Conservation (phyloP, 345 rosid species). For the Carallia brachiata region DNA sequence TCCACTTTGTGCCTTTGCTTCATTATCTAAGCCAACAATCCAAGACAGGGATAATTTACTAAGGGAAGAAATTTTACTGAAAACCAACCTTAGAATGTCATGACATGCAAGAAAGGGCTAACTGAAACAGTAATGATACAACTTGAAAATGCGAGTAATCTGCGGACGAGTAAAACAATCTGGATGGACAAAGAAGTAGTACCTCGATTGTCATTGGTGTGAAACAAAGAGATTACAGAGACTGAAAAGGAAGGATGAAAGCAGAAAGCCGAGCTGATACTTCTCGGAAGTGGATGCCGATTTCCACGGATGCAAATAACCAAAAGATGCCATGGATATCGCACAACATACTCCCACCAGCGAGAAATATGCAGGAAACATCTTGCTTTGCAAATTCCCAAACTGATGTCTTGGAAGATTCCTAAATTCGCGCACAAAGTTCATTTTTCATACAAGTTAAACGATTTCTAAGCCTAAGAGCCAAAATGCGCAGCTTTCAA, state of each 20-base stretch:
- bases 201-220: slow-evolving; percentile 96
- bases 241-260: slow-evolving; percentile 76
- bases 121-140: neutral
- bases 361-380: slow-evolving; percentile 97
- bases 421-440: slow-evolving; percentile 33
- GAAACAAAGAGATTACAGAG: slow-evolving; percentile 77
- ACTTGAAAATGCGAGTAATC: neutral
- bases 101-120: neutral
- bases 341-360: slow-evolving; percentile 81
- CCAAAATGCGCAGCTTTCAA: neutral
- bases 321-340: slow-evolving; percentile 62
- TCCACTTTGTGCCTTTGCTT: slow-evolving; percentile 97
- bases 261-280: slow-evolving; percentile 87
- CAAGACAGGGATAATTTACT: neutral
- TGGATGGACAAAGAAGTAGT: neutral
- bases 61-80: neutral
- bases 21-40: slow-evolving; percentile 64
- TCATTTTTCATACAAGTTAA: neutral
- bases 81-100: neutral
- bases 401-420: slow-evolving; percentile 93
- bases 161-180: neutral
- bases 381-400: slow-evolving; percentile 90
- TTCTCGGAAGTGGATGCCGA: slow-evolving; percentile 63
- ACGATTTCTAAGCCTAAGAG: too few species aligned
- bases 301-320: slow-evolving; percentile 91